These are phyloP conservation scores for Peronosclerospora sorghi DNA, from an alignment of 352 stramenopile genomes.

Conservation along the genomic window DNA sequence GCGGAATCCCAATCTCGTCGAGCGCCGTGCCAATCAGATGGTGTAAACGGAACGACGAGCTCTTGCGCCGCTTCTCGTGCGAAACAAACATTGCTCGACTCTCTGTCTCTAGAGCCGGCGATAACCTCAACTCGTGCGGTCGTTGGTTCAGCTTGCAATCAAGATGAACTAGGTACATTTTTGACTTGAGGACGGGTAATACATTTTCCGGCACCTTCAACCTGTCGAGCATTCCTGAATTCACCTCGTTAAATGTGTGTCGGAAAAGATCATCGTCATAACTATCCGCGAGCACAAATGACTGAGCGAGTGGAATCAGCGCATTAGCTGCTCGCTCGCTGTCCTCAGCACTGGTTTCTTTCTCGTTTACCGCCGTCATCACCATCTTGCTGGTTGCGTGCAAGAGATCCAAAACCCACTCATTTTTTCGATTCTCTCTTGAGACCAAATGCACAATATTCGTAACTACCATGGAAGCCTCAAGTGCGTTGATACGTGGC, in stretches of 20 bases:
- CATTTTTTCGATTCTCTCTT: constrained; percentile 35
- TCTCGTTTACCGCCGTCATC: constrained; percentile 14
- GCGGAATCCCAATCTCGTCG: constrained; percentile 36
- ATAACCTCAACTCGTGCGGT: constrained; percentile 24
- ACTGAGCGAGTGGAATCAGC: constrained; percentile 34
- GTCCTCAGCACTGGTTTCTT: constrained; percentile 13
- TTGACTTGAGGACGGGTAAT: constrained; percentile 25
- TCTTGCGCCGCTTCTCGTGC: constrained; percentile 41
- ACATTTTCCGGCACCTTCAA: constrained; percentile 22
- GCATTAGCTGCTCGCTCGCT: constrained; percentile 18
- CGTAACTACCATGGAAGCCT: constrained; percentile 40
- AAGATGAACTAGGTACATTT: constrained; percentile 58
- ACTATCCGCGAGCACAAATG: constrained; percentile 37
- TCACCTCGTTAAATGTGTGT: constrained; percentile 31
- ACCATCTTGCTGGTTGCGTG: constrained; percentile 25
- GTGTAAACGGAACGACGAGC: constrained; percentile 42
- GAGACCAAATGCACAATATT: constrained; percentile 35
- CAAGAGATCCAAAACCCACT: constrained; percentile 41
- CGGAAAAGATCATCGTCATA: constrained; percentile 46
- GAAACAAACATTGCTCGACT: constrained; percentile 35
- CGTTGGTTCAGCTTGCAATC: constrained; percentile 35
- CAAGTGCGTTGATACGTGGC: constrained; percentile 22
- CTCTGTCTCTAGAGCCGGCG: constrained; percentile 15
- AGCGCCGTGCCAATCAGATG: constrained; percentile 47
- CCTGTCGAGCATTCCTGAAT: constrained; percentile 29